Evolutionary conservation across 352 stramenopile species (phyloP).

Genomic region (Pythium phragmitis): DNA sequence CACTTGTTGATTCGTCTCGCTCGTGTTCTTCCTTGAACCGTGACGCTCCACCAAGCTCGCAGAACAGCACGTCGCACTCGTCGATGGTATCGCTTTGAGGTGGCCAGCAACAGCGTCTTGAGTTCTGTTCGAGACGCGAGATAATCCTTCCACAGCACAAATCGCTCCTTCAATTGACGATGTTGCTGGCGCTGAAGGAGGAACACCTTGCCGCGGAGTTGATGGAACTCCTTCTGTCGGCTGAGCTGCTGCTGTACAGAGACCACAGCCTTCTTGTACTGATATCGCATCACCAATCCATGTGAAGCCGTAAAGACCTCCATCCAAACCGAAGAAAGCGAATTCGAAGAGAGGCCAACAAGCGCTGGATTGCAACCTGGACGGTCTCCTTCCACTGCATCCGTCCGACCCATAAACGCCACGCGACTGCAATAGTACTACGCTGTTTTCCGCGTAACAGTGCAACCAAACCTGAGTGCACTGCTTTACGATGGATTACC

Average conservation of each 20-base stretch:
- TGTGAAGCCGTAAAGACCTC: conserved; percentile 16
- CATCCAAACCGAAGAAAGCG: conserved; percentile 16
- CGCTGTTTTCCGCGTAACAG: not conserved
- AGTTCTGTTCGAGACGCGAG: conserved; percentile 15
- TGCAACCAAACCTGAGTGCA: not conserved
- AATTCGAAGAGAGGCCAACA: not conserved
- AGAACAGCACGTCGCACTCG: conserved; percentile 3
- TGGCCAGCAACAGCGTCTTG: conserved; percentile 5
- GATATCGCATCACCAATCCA: conserved; percentile 27
- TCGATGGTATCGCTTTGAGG: conserved; percentile 16
- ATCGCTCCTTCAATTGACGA: conserved; percentile 18
- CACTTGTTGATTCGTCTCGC: conserved; percentile 4
- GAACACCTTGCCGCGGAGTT: conserved; percentile 27
- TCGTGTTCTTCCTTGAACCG: not conserved
- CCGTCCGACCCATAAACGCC: not conserved
- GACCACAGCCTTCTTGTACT: conserved; percentile 39
- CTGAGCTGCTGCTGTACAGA: conserved; percentile 33
- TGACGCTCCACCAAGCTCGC: conserved; percentile 2
- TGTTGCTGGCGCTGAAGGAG: conserved; percentile 29
- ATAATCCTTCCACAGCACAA: conserved; percentile 27
- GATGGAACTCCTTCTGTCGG: conserved; percentile 33
- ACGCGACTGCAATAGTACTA: not conserved
- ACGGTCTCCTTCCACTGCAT: not conserved
- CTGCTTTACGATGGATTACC: not conserved
- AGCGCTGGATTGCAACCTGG: not conserved